A percentile compares a stretch with the other conserved stretches of the same genome.
Conservation (phyloP, 805 yeast species). For the Millerago galiae region DNA sequence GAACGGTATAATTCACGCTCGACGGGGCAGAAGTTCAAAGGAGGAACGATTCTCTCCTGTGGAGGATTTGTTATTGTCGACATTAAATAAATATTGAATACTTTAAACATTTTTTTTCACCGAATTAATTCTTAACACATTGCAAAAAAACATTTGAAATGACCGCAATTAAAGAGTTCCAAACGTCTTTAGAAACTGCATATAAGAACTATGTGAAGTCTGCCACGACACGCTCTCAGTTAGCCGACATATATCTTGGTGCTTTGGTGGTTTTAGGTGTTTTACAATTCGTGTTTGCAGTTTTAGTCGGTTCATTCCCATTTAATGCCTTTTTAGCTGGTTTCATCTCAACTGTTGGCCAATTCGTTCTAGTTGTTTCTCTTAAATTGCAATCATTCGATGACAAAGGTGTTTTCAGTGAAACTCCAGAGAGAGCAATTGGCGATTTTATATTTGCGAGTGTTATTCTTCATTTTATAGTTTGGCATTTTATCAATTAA, state of each 20-base stretch:
- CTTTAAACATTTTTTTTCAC: neutral
- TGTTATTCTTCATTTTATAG: conserved; percentile 80
- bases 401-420: conserved; percentile 32
- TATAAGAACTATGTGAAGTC: conserved; percentile 28
- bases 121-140: neutral
- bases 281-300: conserved; percentile 71
- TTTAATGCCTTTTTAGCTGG: conserved; percentile 97
- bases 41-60: conserved; percentile 73
- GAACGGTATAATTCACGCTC: conserved; percentile 81
- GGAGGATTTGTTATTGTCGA: conserved; percentile 34
- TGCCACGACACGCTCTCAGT: conserved; percentile 40
- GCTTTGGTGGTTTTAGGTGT: conserved; percentile 71
- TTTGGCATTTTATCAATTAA: conserved; percentile 83
- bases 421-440: conserved; percentile 59
- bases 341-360: conserved; percentile 87
- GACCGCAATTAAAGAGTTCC: conserved; percentile 16
- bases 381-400: conserved; percentile 64
- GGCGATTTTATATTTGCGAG: conserved; percentile 88
- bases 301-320: conserved; percentile 83
- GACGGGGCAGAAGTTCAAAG: conserved; percentile 92
- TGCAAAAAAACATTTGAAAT: neutral
- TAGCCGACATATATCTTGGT: conserved; percentile 72
- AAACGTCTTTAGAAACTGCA: conserved; percentile 24
- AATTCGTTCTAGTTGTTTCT: conserved; percentile 82
- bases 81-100: conserved; percentile 19